These are phyloP conservation scores for Claviceps digitariae DNA, from an alignment of 2,329 filamentous ascomycete genomes.

Conservation along the genomic window DNA sequence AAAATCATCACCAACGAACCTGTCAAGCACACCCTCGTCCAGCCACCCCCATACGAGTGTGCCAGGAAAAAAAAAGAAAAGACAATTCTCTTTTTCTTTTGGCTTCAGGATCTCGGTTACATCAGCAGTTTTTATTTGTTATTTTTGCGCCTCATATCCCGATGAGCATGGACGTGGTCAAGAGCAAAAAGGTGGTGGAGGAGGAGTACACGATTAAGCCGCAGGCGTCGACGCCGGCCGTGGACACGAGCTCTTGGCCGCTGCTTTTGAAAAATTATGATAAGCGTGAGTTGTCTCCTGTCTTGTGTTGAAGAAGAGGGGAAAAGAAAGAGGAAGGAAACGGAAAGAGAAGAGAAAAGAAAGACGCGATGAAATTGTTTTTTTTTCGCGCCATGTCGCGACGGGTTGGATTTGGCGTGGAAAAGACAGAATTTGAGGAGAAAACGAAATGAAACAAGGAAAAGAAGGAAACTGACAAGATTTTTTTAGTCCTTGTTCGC, in stretches of 20 bases:
- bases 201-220: conserved; percentile 86
- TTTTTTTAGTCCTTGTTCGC: conserved; percentile 61
- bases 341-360: background rate
- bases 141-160: background rate
- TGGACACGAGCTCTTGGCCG: conserved; percentile 85
- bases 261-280: conserved; percentile 93
- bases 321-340: background rate
- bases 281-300: conserved; percentile 49
- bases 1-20: conserved; percentile 6
- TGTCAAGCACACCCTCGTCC: conserved; percentile 10
- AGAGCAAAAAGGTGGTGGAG: conserved; percentile 33
- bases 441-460: no score
- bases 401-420: no score
- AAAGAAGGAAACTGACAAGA: conserved; percentile 4
- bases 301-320: no score
- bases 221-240: conserved; percentile 59
- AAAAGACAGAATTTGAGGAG: no score
- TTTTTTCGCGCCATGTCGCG: no score
- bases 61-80: no score
- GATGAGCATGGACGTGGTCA: conserved; percentile 35
- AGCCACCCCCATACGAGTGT: conserved; percentile 10
- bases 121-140: conserved; percentile 1
- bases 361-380: background rate
- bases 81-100: conserved; percentile 1
- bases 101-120: conserved; percentile 7